These are phyloP conservation scores for Alternaria longipes DNA, from an alignment of 2,329 filamentous ascomycete species.

Conservation along the genomic window DNA sequence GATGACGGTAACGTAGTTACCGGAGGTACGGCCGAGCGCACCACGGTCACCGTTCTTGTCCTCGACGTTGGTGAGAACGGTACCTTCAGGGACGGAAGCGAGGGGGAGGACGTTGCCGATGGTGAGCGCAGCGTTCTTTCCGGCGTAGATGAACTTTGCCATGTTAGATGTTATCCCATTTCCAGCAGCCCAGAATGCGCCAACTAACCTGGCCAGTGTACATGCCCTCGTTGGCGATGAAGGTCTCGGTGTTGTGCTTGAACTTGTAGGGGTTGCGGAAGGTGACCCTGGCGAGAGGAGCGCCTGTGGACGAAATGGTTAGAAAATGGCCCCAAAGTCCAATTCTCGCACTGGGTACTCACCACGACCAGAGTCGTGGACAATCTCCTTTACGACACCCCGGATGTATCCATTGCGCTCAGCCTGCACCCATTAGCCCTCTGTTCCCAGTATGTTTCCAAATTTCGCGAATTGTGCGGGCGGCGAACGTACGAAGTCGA, in stretches of 20 bases:
- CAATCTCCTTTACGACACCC: constrained; percentile 97
- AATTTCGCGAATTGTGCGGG: constrained; percentile 33
- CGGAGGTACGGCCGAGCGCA: constrained; percentile 93
- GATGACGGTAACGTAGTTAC: constrained; percentile 90
- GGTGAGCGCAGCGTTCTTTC: constrained; percentile 96
- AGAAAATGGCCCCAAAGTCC: constrained; percentile 25
- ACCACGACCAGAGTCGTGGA: constrained; percentile 98
- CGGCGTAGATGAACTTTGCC: constrained; percentile 90
- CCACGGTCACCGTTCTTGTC: constrained; percentile 98
- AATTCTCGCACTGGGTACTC: constrained; percentile 50
- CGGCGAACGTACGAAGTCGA: constrained; percentile 75
- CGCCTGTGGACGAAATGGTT: constrained; percentile 40
- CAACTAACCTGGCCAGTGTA: constrained; percentile 85
- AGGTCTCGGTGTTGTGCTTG: constrained; percentile 98
- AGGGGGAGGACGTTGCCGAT: constrained; percentile 98
- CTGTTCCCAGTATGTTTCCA: constrained; percentile 25
- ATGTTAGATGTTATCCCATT: constrained; percentile 28
- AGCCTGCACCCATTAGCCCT: constrained; percentile 58
- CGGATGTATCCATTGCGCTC: constrained; percentile 98
- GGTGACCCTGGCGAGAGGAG: constrained; percentile 93
- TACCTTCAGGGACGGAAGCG: constrained; percentile 96
- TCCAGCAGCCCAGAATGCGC: not conserved
- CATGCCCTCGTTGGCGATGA: constrained; percentile 99
- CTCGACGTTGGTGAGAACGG: constrained; percentile 98
- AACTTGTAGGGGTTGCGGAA: constrained; percentile 99